Evolutionary conservation across 164 flowering plant species (phyloP).

Genomic region (Vitis rotundifolia): DNA sequence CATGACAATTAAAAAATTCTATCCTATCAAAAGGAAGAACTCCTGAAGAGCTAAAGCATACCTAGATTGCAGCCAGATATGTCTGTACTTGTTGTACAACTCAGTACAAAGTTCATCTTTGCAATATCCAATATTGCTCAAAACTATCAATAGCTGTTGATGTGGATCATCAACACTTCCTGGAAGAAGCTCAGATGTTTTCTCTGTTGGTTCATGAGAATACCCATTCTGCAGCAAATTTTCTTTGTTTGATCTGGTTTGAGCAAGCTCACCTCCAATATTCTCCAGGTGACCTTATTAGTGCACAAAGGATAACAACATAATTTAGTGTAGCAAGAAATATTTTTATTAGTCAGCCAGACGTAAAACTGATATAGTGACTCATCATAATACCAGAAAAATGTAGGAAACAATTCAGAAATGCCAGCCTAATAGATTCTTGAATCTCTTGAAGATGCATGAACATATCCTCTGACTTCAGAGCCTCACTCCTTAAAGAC

Average conservation of each 20-base stretch:
- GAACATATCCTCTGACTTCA: constrained; percentile 71
- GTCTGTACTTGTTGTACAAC: constrained; percentile 77
- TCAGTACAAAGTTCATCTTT: constrained; percentile 88
- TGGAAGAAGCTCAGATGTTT: constrained; percentile 44
- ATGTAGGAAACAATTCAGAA: constrained; percentile 87
- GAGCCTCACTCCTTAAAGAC: constrained; percentile 60
- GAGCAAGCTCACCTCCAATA: constrained; percentile 64
- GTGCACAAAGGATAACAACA: constrained; percentile 16
- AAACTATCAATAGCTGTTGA: constrained; percentile 68
- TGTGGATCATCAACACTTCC: constrained; percentile 74
- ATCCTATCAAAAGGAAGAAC: background rate
- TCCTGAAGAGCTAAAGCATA: constrained; percentile 17
- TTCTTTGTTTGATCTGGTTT: constrained; percentile 51
- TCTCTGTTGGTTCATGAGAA: constrained; percentile 44
- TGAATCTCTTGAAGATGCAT: constrained; percentile 81
- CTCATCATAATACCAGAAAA: constrained; percentile 70
- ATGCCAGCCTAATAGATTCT: constrained; percentile 82
- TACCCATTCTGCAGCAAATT: constrained; percentile 61
- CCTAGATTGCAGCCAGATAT: constrained; percentile 81
- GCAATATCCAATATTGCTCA: constrained; percentile 97
- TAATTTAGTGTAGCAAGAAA: constrained; percentile 6
- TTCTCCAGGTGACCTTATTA: constrained; percentile 78
- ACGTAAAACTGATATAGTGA: background rate
- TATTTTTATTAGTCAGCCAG: background rate
- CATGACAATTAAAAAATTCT: background rate